Evolutionary conservation across 352 stramenopile species (phyloP).

Genomic region (Globisporangium recalcitrans): DNA sequence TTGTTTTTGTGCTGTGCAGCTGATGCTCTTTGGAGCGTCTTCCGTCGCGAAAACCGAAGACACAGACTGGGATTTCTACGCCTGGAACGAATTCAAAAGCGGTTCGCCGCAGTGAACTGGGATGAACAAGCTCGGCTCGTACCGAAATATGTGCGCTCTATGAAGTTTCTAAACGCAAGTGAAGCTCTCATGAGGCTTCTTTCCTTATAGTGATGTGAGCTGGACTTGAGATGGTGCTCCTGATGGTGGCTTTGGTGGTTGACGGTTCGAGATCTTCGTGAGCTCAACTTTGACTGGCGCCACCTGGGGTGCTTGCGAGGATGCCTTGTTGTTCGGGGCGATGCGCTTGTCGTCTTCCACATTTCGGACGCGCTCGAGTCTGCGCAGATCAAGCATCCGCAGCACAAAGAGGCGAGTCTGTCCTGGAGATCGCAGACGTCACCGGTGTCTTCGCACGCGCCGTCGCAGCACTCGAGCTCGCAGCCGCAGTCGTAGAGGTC

Average conservation of each 20-base stretch:
- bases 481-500: constrained; percentile 7
- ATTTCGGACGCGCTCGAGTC: neutral
- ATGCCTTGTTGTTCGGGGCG: neutral
- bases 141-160: neutral
- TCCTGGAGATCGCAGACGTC: constrained; percentile 3
- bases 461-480: constrained; percentile 11
- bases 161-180: neutral
- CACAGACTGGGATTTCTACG: constrained; percentile 69
- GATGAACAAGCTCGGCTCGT: neutral
- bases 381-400: constrained; percentile 1
- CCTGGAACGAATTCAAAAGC: constrained; percentile 62
- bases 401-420: neutral
- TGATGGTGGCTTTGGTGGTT: neutral
- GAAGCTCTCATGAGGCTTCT: too few species aligned
- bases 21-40: constrained; percentile 47
- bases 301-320: neutral
- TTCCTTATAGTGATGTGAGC: neutral
- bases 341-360: constrained; percentile 2
- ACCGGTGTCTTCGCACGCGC: neutral
- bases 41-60: constrained; percentile 49
- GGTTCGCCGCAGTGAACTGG: neutral
- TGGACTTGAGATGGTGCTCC: neutral
- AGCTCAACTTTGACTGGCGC: neutral
- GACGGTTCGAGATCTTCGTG: neutral
- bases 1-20: constrained; percentile 10